Base-by-base conservation (phyloP, 129 eudicot species). In the Ambrosia trifida region DNA sequence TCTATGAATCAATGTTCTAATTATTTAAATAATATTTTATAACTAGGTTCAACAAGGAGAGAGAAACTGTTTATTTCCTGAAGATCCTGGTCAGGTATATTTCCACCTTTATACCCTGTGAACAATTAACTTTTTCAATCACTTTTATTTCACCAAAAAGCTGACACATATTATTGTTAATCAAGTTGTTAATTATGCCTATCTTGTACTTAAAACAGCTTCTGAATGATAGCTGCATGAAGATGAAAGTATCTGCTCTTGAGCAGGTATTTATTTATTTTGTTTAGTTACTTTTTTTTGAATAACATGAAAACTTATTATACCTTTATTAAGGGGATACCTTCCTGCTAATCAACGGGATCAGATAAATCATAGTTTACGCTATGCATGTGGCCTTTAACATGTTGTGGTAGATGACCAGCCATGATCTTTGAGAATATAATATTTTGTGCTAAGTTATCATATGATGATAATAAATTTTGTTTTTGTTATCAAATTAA, bases 31-130 rank as follows among this genome's bases (percentile, higher is more conserved):
- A 56, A 20, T 56, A n/a, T 69, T 16, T 30, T 8, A 46, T 75
- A 33, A 67, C 66, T 70, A 85, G 92, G 88, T 68, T 86, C 88
- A 84, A 83, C 90, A 84, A 83, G 90, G 89, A 60, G 93, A 91
- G 78, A 86, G 83, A 64, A 91, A 88, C 81, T 85, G 93, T 76
- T 82, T 91, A 84, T 91, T 88, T 79, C 97, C 97, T 76, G 96
- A 91, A 74, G 97, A 91, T 79, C 97, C 97, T 82, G 96, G 97
- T 72, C 97, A 88, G 93, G 97, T 91, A 87, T 73, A 73, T 76
- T 28, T 14, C 16, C 30, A 60, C 61, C 58, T 72, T 70, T 70
- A 62, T 70, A 30, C 66, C 45, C 43, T 69, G 58, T 62, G 41
- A 41, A 50, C 32, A 51, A 11, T 30, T 28, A 31, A 51, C 77